These are phyloP conservation scores for Imleria badia DNA, from an alignment of 768 basidiomycete genomes.

Conservation along the genomic window DNA sequence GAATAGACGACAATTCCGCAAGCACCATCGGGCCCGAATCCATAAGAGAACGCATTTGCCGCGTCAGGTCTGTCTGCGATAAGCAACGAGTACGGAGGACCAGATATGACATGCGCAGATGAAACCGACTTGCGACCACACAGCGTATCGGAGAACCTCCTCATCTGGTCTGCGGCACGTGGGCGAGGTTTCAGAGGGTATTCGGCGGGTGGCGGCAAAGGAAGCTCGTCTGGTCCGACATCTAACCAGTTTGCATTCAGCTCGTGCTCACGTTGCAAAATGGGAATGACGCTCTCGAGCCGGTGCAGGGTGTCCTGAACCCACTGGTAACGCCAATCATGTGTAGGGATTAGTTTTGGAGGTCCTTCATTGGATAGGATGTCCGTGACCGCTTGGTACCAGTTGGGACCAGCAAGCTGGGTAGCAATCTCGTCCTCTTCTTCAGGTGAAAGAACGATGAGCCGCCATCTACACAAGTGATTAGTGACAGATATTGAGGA, in stretches of 20 bases:
- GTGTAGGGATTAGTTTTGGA: slow-evolving; percentile 60
- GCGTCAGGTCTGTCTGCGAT: slow-evolving; percentile 84
- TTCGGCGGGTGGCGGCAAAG: slow-evolving; percentile 78
- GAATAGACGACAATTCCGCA: slow-evolving; percentile 95
- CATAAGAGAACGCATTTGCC: slow-evolving; percentile 93
- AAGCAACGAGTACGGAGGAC: slow-evolving; percentile 87
- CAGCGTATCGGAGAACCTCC: slow-evolving; percentile 50
- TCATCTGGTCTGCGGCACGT: slow-evolving; percentile 70
- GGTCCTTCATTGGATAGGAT: slow-evolving; percentile 69
- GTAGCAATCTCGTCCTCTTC: slow-evolving; percentile 89
- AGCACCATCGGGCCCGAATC: slow-evolving; percentile 88
- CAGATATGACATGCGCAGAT: slow-evolving; percentile 59
- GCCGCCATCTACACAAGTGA: slow-evolving; percentile 61
- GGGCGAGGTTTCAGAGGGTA: slow-evolving; percentile 84
- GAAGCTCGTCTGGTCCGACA: slow-evolving; percentile 46
- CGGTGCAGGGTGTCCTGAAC: slow-evolving; percentile 74
- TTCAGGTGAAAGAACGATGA: slow-evolving; percentile 87
- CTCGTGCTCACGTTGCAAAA: slow-evolving; percentile 59
- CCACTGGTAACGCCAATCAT: slow-evolving; percentile 92
- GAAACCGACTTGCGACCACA: slow-evolving; percentile 43
- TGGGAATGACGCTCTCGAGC: slow-evolving; percentile 73
- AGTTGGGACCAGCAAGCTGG: slow-evolving; percentile 79
- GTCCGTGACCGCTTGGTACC: slow-evolving; percentile 81
- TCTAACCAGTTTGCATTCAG: slow-evolving; percentile 57
- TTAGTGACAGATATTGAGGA: slow-evolving; percentile 1